Evolutionary conservation across 257 asterid species (phyloP).

Genomic region (Craterostigma plantagineum): DNA sequence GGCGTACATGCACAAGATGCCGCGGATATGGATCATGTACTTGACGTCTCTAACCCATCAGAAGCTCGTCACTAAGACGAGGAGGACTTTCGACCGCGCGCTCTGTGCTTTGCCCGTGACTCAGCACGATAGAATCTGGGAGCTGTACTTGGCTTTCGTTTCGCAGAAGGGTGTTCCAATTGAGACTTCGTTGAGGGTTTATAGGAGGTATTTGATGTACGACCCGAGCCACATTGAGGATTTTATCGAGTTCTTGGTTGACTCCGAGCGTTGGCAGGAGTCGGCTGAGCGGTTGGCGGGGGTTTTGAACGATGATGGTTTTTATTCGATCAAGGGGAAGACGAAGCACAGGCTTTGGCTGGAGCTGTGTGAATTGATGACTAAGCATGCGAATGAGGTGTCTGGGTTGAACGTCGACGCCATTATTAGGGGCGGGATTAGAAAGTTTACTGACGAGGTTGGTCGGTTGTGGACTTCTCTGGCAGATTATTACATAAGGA

Average conservation of each 20-base stretch:
- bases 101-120: constrained; percentile 87
- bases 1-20: constrained; percentile 97
- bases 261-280: constrained; percentile 88
- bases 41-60: constrained; percentile 51
- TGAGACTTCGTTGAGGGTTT: constrained; percentile 83
- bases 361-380: constrained; percentile 81
- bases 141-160: constrained; percentile 56
- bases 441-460: constrained; percentile 93
- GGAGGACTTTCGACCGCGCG: constrained; percentile 73
- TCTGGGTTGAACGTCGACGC: constrained; percentile 92
- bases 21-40: constrained; percentile 80
- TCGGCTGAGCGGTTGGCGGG: constrained; percentile 82
- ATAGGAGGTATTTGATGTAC: constrained; percentile 87
- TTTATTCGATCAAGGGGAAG: constrained; percentile 82
- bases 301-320: constrained; percentile 68
- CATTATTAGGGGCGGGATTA: constrained; percentile 80
- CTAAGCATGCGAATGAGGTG: constrained; percentile 65
- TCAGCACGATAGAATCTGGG: constrained; percentile 88
- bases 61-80: constrained; percentile 48
- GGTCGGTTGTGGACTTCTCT: constrained; percentile 92
- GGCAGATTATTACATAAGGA: constrained; percentile 79
- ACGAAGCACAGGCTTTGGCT: constrained; percentile 81
- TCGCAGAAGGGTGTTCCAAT: constrained; percentile 80
- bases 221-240: constrained; percentile 94
- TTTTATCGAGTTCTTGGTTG: constrained; percentile 68